Percentiles rank a stretch among this genome's conserved stretches.
Evolutionary conservation across 805 yeast genomes (phyloP).

Genomic region (Kluyveromyces lactis): DNA sequence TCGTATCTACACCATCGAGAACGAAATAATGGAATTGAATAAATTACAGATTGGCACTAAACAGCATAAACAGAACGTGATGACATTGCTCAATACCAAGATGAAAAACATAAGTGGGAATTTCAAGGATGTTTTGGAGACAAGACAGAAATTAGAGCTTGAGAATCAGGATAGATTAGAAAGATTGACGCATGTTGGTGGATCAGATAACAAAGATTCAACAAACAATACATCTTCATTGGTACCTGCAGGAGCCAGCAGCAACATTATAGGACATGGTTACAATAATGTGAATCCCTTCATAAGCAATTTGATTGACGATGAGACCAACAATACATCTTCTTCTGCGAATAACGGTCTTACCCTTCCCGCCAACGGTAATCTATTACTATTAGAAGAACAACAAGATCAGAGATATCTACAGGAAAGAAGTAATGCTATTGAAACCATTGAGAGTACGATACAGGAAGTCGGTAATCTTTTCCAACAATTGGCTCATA

Average conservation of each 20-base stretch:
- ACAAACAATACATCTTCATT: neutral
- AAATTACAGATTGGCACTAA: slow-evolving; percentile 45
- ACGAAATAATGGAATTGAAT: slow-evolving; percentile 78
- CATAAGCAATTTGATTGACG: slow-evolving; percentile 28
- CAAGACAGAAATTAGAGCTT: slow-evolving; percentile 76
- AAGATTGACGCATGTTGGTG: slow-evolving; percentile 52
- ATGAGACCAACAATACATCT: slow-evolving; percentile 7
- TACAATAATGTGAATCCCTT: slow-evolving; percentile 35
- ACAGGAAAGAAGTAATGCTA: slow-evolving; percentile 80
- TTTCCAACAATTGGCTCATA: slow-evolving; percentile 89
- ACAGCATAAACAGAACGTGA: slow-evolving; percentile 77
- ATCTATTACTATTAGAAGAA: slow-evolving; percentile 80
- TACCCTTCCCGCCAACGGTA: slow-evolving; percentile 17
- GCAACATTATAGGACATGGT: slow-evolving; percentile 7
- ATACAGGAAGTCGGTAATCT: slow-evolving; percentile 93
- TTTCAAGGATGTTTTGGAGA: slow-evolving; percentile 81
- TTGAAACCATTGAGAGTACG: slow-evolving; percentile 93
- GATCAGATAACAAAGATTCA: slow-evolving; percentile 6
- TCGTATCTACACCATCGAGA: slow-evolving; percentile 48
- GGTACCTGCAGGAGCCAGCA: neutral
- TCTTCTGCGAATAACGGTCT: slow-evolving; percentile 67
- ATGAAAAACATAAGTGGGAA: slow-evolving; percentile 89
- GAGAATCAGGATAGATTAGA: slow-evolving; percentile 76
- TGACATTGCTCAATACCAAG: slow-evolving; percentile 77
- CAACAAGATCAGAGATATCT: slow-evolving; percentile 54